phyloP scores from a whole-genome alignment of 208 protist genomes.

The Trypanosoma grayi region DNA sequence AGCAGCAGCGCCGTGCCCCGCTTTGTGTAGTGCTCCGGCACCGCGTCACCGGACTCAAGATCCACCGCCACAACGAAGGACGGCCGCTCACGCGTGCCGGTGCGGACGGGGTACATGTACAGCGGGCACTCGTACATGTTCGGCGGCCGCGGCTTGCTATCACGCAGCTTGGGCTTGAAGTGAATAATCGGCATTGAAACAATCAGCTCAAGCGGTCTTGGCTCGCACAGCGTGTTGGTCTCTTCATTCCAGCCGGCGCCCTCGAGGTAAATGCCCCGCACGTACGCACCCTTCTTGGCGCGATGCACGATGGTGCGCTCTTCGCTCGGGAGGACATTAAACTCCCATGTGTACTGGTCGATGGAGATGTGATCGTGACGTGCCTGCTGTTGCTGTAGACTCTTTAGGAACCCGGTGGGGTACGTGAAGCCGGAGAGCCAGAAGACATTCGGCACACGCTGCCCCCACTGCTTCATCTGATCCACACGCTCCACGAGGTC shows the following conservation, averaged over 20 bases:
- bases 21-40: conserved; percentile 97
- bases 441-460: conserved; percentile 93
- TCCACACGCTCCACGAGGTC: conserved; percentile 95
- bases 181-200: conserved; percentile 98
- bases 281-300: conserved; percentile 96
- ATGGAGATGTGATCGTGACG: conserved; percentile 92
- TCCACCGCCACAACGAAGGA: conserved; percentile 96
- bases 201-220: conserved; percentile 96
- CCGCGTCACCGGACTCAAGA: conserved; percentile 87
- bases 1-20: conserved; percentile 97
- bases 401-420: conserved; percentile 98
- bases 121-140: conserved; percentile 94
- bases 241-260: conserved; percentile 96
- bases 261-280: conserved; percentile 96
- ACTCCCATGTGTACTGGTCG: conserved; percentile 98
- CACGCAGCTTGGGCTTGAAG: conserved; percentile 96
- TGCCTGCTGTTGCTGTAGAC: conserved; percentile 95
- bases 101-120: conserved; percentile 98
- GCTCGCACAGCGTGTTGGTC: conserved; percentile 91
- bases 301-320: conserved; percentile 88
- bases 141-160: conserved; percentile 73
- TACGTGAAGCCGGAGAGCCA: conserved; percentile 99
- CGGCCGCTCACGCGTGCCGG: conserved; percentile 94
- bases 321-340: conserved; percentile 88
- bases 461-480: conserved; percentile 93